phyloP scores from a whole-genome alignment of 805 yeast species.

The Lachancea dasiensis region DNA sequence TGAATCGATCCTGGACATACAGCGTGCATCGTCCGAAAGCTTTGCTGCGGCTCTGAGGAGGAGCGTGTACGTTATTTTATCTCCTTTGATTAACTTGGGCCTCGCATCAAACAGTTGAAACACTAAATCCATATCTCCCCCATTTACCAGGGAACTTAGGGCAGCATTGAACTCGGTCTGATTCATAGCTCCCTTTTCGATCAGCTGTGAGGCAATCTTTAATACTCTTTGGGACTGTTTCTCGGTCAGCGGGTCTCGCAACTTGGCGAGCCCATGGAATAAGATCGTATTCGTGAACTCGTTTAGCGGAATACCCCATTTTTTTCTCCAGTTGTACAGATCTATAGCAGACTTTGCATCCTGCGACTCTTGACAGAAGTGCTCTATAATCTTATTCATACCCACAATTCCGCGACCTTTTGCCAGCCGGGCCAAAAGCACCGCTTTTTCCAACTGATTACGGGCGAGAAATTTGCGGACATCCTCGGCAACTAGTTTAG shows the following conservation, averaged over 20 bases:
- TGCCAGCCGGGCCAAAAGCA: constrained; percentile 44
- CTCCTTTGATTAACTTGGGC: constrained; percentile 15
- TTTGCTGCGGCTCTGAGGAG: constrained; percentile 21
- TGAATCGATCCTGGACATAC: constrained; percentile 16
- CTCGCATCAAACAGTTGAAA: constrained; percentile 35
- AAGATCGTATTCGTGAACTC: constrained; percentile 43
- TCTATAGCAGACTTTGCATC: constrained; percentile 46
- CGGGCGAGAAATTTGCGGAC: constrained; percentile 45
- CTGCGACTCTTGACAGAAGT: constrained; percentile 38
- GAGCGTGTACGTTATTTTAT: constrained; percentile 23
- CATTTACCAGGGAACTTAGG: constrained; percentile 39
- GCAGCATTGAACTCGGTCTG: constrained; percentile 43
- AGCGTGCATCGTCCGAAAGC: constrained; percentile 16
- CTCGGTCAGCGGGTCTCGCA: constrained; percentile 26
- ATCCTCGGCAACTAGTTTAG: constrained; percentile 49
- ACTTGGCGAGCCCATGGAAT: constrained; percentile 40
- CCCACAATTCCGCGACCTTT: constrained; percentile 49
- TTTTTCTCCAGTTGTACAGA: constrained; percentile 48
- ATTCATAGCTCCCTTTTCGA: constrained; percentile 31
- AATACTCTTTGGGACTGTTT: constrained; percentile 33
- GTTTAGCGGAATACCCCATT: constrained; percentile 53
- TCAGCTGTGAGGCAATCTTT: constrained; percentile 30
- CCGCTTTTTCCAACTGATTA: constrained; percentile 48
- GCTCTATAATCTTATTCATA: constrained; percentile 54
- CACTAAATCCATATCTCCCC: constrained; percentile 35